phyloP scores from a whole-genome alignment of 257 asterid genomes.

The Rubia yunnanensis region DNA sequence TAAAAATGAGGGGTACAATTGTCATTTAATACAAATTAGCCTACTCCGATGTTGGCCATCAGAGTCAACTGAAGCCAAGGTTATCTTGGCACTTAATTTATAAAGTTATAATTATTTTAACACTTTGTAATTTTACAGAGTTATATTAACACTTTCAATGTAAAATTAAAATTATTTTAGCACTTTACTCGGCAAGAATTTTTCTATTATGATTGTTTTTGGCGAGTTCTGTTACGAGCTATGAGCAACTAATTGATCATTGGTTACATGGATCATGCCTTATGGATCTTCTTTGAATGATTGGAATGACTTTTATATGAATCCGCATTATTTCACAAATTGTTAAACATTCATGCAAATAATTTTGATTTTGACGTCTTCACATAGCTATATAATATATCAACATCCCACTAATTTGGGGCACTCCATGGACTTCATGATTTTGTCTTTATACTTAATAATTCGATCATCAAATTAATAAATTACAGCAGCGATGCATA shows the following conservation, averaged over 20 bases:
- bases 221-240: no score
- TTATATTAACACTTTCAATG: no score
- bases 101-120: no score
- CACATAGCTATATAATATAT: not conserved
- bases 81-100: no score
- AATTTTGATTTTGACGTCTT: conserved; percentile 5
- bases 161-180: no score
- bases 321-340: not conserved
- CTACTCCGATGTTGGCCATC: no score
- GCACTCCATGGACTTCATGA: not conserved
- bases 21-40: no score
- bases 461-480: not conserved
- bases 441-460: not conserved
- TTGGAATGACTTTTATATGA: not conserved
- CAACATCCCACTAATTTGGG: not conserved
- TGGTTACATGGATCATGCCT: not conserved
- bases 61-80: no score
- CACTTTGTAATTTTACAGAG: no score
- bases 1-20: no score
- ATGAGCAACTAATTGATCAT: not conserved
- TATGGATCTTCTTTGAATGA: not conserved
- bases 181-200: no score
- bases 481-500: not conserved
- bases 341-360: not conserved
- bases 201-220: no score